These are phyloP conservation scores for Coccomyxa sp. DNA, from an alignment of 139 green algal species.

Conservation along the genomic window DNA sequence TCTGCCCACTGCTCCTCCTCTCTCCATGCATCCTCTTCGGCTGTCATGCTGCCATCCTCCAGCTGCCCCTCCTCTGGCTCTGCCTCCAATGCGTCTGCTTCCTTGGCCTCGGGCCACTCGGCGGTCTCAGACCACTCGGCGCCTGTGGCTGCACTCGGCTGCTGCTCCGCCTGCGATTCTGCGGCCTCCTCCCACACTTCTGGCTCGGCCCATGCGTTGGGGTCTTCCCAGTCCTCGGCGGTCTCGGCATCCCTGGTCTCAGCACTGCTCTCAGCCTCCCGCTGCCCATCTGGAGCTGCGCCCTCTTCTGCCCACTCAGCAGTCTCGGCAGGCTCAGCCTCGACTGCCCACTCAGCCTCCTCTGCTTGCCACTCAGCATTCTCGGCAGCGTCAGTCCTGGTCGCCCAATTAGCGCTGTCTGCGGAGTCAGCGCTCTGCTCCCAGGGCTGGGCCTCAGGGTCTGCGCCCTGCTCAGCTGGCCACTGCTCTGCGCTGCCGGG, in stretches of 20 bases:
- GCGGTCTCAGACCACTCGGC: neutral
- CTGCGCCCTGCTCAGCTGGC: neutral
- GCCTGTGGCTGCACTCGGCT: neutral
- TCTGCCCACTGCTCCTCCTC: too few relatives aligned
- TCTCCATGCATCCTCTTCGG: too few relatives aligned
- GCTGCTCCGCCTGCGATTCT: neutral
- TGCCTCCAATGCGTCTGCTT: too few relatives aligned
- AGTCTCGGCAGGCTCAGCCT: neutral
- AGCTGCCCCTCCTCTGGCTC: too few relatives aligned
- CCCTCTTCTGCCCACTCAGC: neutral
- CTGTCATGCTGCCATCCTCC: too few relatives aligned
- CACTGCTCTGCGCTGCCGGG: neutral
- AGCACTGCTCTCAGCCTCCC: neutral
- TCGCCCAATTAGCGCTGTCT: neutral
- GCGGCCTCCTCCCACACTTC: neutral
- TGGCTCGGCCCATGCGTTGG: too few relatives aligned
- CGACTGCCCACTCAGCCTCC: neutral
- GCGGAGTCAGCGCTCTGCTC: neutral
- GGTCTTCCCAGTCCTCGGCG: neutral
- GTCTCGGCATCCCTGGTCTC: neutral
- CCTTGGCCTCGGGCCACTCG: neutral
- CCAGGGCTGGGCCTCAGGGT: neutral
- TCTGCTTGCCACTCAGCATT: neutral
- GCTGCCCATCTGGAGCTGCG: neutral
- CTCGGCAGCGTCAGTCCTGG: neutral